Evolutionary conservation across 2,329 filamentous ascomycete species (phyloP), one percentile per base, ranked within the genome.

Genomic region (Claviceps quebecensis): DNA sequence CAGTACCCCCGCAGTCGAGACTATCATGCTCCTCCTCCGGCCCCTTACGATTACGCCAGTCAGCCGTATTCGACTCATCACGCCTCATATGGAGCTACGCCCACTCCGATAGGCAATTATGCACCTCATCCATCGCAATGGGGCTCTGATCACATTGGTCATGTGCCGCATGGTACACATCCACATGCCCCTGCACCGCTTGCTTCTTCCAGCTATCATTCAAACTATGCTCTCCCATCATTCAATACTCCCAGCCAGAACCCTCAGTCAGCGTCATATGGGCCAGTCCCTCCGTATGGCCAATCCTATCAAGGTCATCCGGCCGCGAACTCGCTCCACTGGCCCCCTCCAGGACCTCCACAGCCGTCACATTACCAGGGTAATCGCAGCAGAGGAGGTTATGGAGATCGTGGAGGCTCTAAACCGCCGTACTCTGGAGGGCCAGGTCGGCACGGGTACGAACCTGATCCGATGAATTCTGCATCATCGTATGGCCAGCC

Each of bases 141-240:
- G 68, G 58, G 63, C 22, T 63, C 65, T 36, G 69, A 72, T 16
- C 68, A 67, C 48, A 62, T 60, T 44, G 56, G 56, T 34, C 62
- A 67, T 51, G 52, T 61, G 7, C 63, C 67, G 36, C 68, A 68
- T 49, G 67, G 69, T 55, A 62, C 65, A n/a, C 67, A 72, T 23
- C 62, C 70, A 37, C 75, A 77, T 58, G 65, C 68, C 44, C 69
- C 71, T 41, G 61, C 69, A 50, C 73, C 75, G 29, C 65, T 80
- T 37, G 70, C 76, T 48, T 65, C 74, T 36, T 68, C 73, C 54
- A 77, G 76, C 58, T 80, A 80, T 58, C 77, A 80, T 56, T 76
- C 76, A 37, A 78, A 76, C 62, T 81, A 79, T 60, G 72, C 76
- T 40, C 73, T 74, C 41, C 79, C 80, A 57, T 63, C 69, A 8